Evolutionary conservation across 441 rosid species (phyloP).

Genomic region (Heliophila coronopifolia): DNA sequence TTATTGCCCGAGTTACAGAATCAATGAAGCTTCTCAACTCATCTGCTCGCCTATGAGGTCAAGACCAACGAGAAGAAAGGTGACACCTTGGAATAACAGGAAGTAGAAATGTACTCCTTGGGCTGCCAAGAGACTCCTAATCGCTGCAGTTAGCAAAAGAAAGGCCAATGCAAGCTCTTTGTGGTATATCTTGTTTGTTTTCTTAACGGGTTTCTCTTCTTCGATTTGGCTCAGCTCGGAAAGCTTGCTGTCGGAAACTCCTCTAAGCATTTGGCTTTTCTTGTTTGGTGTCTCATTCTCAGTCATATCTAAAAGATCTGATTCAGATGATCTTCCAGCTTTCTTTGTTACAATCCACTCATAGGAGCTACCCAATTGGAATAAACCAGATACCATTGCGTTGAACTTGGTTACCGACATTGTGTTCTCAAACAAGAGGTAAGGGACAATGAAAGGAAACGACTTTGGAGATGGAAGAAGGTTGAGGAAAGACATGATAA

Average conservation of each 20-base stretch:
- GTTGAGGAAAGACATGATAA: conserved; percentile 74
- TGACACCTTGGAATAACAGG: conserved; percentile 74
- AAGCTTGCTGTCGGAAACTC: conserved; percentile 66
- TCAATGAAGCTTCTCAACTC: conserved; percentile 34
- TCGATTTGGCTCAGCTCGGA: conserved; percentile 45
- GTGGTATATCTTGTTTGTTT: conserved; percentile 65
- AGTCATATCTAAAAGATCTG: conserved; percentile 56
- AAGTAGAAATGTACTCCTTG: conserved; percentile 86
- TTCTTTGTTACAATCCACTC: conserved; percentile 96
- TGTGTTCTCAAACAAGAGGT: conserved; percentile 89
- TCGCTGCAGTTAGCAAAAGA: conserved; percentile 73
- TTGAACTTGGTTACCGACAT: conserved; percentile 92
- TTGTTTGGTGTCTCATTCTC: conserved; percentile 47
- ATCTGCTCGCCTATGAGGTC: conserved; percentile 84
- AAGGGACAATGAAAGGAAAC: conserved; percentile 79
- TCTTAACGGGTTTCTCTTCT: conserved; percentile 46
- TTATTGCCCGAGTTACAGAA: conserved; percentile 14
- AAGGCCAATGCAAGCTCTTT: conserved; percentile 80
- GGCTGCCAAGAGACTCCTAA: conserved; percentile 66
- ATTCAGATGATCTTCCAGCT: conserved; percentile 76
- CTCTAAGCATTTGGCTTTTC: conserved; percentile 41
- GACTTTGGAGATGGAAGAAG: conserved; percentile 76
- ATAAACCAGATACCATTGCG: conserved; percentile 83
- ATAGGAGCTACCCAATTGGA: conserved; percentile 77
- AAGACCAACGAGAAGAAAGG: conserved; percentile 86